These are phyloP conservation scores for Candida fluviatilis DNA, from an alignment of 805 yeast genomes.

Conservation along the genomic window DNA sequence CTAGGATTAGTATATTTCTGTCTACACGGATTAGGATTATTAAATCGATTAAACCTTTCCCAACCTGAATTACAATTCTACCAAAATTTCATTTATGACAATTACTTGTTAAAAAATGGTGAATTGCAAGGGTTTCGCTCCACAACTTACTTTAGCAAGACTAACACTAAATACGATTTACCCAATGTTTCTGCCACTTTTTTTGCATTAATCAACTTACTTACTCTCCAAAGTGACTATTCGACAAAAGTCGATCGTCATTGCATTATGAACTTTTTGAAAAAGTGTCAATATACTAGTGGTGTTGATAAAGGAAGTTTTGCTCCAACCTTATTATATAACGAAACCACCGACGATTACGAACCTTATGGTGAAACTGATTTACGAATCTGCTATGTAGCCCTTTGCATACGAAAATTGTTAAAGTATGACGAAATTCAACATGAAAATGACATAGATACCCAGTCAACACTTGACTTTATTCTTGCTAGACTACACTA, in stretches of 20 bases:
- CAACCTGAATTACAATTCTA: conserved; percentile 9
- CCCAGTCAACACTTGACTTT: conserved; percentile 33
- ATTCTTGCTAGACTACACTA: conserved; percentile 24
- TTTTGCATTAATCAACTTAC: conserved; percentile 60
- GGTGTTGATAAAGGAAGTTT: conserved; percentile 32
- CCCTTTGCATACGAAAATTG: conserved; percentile 56
- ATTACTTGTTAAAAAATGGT: conserved; percentile 35
- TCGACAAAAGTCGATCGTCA: conserved; percentile 29
- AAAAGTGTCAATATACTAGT: conserved; percentile 47
- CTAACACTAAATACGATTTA: conserved; percentile 42
- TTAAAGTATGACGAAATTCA: conserved; percentile 32
- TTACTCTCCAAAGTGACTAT: conserved; percentile 46
- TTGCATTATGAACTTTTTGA: conserved; percentile 54
- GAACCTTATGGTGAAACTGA: conserved; percentile 62
- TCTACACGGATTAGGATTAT: conserved; percentile 53
- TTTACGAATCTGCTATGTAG: conserved; percentile 70
- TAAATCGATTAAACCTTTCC: conserved; percentile 31
- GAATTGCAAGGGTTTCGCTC: conserved; percentile 52
- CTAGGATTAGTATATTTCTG: conserved; percentile 70
- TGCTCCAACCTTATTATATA: conserved; percentile 25
- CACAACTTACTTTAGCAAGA: conserved; percentile 40
- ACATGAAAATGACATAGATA: conserved; percentile 37
- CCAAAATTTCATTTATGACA: conserved; percentile 39
- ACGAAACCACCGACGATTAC: conserved; percentile 7
- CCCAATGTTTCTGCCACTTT: conserved; percentile 73